Base-by-base conservation (phyloP, 202 grass and related monocot genomes). In the Zizania palustris region DNA sequence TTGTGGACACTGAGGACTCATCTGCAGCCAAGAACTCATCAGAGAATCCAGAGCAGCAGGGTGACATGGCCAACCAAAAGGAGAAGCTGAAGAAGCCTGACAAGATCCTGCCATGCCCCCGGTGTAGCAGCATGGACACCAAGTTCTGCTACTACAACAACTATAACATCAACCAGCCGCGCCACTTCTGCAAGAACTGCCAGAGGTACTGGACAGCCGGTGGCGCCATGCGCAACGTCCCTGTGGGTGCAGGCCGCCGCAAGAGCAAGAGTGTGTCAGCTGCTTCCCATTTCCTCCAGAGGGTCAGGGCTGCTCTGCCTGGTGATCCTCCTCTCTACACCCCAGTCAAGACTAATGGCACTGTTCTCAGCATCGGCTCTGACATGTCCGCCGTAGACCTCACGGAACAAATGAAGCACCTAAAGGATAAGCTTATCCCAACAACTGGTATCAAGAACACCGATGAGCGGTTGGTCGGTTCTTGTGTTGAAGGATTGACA, bases 61-160 rank as follows among this genome's bases (percentile, higher is more conserved):
- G 72, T 4, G 89, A 89, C 39, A 59, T 33, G 41, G 54, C 67
- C 65, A 89, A 88, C 75, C 84, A 69, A 12, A 84, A 84, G 65
- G 87, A 93, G 69, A 92, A 85, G 61, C 82, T 72, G 61, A 97
- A 93, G 85, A 97, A 93, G 61, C 94, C 91, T 44, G 91, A 97
- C 68, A 97, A 97, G 89, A 97, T 97, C 78, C 82, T 97, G 15
- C 88, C 91, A 0, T 97, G 94, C 62, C 94, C 94, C 7, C 71
- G 94, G 22, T 97, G 94, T 75, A 83, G 85, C 75, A 97, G 94
- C 65, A 88, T 92, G 82, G 91, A 93, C 80, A 93, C 94, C 84
- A 97, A 97, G 81, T 97, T 97, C 82, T 97, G 94, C 89, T 97
- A 97, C 80, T 93, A 92, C 68, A 97, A 97, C 76, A 97, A 97